Percentiles rank a stretch among this genome's conserved stretches.
Conservation (phyloP, 2,329 filamentous ascomycete genomes). For the Conoideocrella luteorostrata region DNA sequence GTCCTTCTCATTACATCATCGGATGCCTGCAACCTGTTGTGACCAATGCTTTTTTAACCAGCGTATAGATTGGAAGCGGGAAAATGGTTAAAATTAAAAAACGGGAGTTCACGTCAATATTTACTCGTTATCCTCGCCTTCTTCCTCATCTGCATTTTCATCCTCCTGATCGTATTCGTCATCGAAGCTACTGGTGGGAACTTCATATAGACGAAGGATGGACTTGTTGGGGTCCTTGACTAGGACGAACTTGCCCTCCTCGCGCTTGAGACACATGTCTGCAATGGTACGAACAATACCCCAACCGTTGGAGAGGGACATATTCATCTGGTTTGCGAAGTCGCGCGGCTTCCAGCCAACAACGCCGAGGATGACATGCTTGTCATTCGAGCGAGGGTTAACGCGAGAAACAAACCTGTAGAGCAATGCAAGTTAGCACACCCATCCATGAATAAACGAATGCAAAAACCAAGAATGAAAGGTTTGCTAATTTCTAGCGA, state of each 20-base stretch:
- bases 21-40: neutral
- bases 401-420: slow-evolving; percentile 85
- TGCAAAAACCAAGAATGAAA: too few relatives aligned
- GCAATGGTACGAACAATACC: slow-evolving; percentile 97
- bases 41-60: too few relatives aligned
- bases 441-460: neutral
- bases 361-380: slow-evolving; percentile 92
- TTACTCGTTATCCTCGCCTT: slow-evolving; percentile 25
- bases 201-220: slow-evolving; percentile 86
- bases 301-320: slow-evolving; percentile 96
- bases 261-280: slow-evolving; percentile 79
- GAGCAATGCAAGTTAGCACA: slow-evolving; percentile 19
- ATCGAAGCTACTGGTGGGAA: slow-evolving; percentile 82
- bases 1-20: neutral
- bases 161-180: slow-evolving; percentile 73
- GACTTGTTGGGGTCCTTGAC: slow-evolving; percentile 95
- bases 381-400: slow-evolving; percentile 87
- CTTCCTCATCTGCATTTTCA: slow-evolving; percentile 43
- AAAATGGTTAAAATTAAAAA: too few relatives aligned
- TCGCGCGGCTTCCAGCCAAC: slow-evolving; percentile 97
- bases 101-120: neutral
- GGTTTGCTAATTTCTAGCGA: too few relatives aligned
- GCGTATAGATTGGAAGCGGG: too few relatives aligned
- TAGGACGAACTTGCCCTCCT: slow-evolving; percentile 75
- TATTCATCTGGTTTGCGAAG: slow-evolving; percentile 96